phyloP scores from a whole-genome alignment of 139 green algal genomes.

The Micractinium conductrix region DNA sequence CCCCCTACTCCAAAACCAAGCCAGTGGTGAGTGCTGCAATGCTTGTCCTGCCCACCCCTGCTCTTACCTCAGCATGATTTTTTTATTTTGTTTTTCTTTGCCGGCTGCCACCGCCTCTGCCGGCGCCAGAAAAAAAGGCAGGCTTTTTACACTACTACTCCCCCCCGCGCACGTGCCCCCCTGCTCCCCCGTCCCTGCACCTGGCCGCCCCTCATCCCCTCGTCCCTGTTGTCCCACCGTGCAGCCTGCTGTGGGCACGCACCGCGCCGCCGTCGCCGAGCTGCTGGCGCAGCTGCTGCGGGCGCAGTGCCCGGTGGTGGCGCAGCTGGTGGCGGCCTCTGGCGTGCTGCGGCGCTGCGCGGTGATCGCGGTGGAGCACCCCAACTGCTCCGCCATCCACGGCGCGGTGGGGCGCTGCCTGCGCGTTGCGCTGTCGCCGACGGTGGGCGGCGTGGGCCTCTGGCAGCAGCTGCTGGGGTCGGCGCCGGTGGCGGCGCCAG shows the following conservation, averaged over 20 bases:
- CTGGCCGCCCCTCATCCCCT: neutral
- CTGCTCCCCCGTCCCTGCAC: neutral
- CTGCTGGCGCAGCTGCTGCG: slow-evolving; percentile 39
- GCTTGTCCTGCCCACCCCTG: no score
- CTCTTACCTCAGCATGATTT: no score
- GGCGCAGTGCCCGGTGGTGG: slow-evolving; percentile 17
- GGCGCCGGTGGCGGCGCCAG: neutral
- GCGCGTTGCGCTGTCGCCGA: neutral
- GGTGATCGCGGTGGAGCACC: slow-evolving; percentile 22
- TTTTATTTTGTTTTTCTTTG: no score
- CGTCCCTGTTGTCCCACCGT: neutral
- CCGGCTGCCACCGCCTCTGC: neutral
- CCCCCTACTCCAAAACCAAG: slow-evolving; percentile 17
- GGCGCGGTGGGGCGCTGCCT: slow-evolving; percentile 14
- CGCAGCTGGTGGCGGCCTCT: neutral
- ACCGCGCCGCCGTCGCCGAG: slow-evolving; percentile 34
- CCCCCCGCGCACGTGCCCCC: neutral
- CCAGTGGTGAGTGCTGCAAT: slow-evolving; percentile 5
- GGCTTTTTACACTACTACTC: no score
- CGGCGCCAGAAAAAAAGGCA: neutral
- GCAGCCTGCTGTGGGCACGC: slow-evolving; percentile 38
- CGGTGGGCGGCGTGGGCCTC: slow-evolving; percentile 9
- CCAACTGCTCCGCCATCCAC: slow-evolving; percentile 38
- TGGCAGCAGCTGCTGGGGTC: slow-evolving; percentile 33
- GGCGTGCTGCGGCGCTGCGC: slow-evolving; percentile 27